Base-by-base conservation (phyloP, 2,329 filamentous ascomycete species). In the Drechslerella stenobrocha region DNA sequence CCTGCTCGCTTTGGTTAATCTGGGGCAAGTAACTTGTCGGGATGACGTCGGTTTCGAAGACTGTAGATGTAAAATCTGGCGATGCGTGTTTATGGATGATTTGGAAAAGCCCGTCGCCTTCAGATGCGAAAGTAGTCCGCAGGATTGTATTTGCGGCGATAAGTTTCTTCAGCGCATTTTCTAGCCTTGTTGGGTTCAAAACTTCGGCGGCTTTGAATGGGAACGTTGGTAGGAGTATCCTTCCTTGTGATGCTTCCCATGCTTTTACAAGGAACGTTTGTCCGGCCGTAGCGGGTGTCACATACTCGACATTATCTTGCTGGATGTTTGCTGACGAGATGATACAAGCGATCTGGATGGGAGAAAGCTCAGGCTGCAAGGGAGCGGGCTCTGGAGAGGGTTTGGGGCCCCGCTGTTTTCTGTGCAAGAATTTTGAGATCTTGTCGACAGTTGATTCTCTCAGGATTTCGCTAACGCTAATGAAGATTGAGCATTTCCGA, bases 241-340 rank as follows among this genome's bases (percentile, higher is more conserved):
- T 74, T 0, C 89, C 87, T 1, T 78, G 73, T 0, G 85, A 84
- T 42, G 83, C 84, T 69, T 87, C 82, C 88, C 89, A 95, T 42
- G 84, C 81, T 13, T 83, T 84, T 23, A 96, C 78, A 84, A 93
- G 89, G 75, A 93, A 91, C 0, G 83, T 77, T 74, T 96, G 90
- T 72, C 90, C 88, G 1, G 90, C 81, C 2, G 88, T 84, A 1
- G 86, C 85, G 0, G 89, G 89, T 1, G 92, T 75, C 0, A 87
- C 70, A 0, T 73, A 73, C 63, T 87, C 82, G 9, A 88, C 76
- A 2, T 81, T 74, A 0, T 77, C 70, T 1, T 73, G 15, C 20
- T 52, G 20, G 11, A 55, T 15, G 1, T 37, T 28, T 2, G 63
- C 55, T n/a, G 45, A 15, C 47, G 44, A 15, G 4, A 46, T 15